These are phyloP conservation scores for Sporothrix schenckii DNA, from an alignment of 2,329 filamentous ascomycete species.

Conservation along the genomic window DNA sequence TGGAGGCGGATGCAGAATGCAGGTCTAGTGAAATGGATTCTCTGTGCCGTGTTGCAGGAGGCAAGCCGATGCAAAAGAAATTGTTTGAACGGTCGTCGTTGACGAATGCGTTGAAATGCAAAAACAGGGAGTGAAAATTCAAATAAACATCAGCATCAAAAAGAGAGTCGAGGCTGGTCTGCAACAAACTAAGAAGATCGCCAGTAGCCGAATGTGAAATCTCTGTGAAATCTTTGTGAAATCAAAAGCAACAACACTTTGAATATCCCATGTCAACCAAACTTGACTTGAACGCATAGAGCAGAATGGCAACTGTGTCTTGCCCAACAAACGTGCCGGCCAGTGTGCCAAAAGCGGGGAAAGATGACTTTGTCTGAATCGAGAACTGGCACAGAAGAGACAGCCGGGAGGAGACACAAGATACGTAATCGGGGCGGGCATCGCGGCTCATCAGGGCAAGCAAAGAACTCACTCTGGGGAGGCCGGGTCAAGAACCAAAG, in stretches of 20 bases:
- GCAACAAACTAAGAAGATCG: neutral
- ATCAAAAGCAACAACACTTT: conserved; percentile 1
- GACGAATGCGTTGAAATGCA: neutral
- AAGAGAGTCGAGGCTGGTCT: conserved; percentile 6
- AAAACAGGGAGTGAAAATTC: neutral
- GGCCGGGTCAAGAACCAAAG: conserved; percentile 21
- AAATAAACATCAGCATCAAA: neutral
- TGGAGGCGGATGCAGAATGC: conserved; percentile 25
- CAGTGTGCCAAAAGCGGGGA: conserved; percentile 7
- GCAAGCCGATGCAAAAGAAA: conserved; percentile 19
- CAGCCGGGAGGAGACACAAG: neutral
- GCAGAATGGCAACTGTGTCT: conserved; percentile 18
- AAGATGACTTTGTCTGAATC: conserved; percentile 1
- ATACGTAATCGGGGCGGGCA: neutral
- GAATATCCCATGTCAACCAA: conserved; percentile 12
- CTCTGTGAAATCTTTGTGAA: neutral
- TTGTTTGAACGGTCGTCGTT: neutral
- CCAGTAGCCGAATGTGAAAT: neutral
- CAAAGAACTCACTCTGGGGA: neutral
- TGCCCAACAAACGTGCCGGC: neutral
- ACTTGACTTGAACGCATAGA: conserved; percentile 14
- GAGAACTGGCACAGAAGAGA: neutral
- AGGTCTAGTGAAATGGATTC: conserved; percentile 5
- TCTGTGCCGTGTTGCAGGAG: conserved; percentile 24
- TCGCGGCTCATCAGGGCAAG: neutral